Percentiles rank a stretch among this genome's conserved stretches.
These are phyloP conservation scores for Pestalotiopsis sp. DNA, from an alignment of 2,329 filamentous ascomycete species.

Conservation along the genomic window DNA sequence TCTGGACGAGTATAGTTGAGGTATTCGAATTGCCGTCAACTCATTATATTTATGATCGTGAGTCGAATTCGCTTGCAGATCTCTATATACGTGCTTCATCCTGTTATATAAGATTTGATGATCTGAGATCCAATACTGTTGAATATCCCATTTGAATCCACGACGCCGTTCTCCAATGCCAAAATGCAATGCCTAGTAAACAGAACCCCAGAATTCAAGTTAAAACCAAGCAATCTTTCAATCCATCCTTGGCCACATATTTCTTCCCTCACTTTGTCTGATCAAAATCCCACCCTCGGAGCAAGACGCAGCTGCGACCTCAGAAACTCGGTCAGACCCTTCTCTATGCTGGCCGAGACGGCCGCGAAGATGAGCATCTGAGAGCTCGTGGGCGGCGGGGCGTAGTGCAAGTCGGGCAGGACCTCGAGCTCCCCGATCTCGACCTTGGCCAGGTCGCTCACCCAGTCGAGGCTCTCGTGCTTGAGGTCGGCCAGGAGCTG, in stretches of 20 bases:
- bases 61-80: background rate
- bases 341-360: constrained; percentile 60
- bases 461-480: constrained; percentile 57
- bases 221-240: background rate
- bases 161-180: background rate
- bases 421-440: constrained; percentile 51
- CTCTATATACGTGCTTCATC: background rate
- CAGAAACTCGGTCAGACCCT: constrained; percentile 54
- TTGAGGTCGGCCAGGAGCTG: constrained; percentile 42
- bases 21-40: background rate
- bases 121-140: background rate
- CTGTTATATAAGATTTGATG: background rate
- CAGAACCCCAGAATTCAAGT: background rate
- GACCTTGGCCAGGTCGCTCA: constrained; percentile 52
- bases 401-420: constrained; percentile 52
- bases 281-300: background rate
- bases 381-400: constrained; percentile 51
- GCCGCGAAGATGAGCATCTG: constrained; percentile 59
- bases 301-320: constrained; percentile 32
- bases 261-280: background rate
- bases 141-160: background rate
- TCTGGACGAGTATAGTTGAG: background rate
- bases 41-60: background rate
- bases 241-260: background rate
- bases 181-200: background rate